These are phyloP conservation scores for Euphorbia pulcherrima DNA, from an alignment of 345 rosid genomes.

Conservation along the genomic window DNA sequence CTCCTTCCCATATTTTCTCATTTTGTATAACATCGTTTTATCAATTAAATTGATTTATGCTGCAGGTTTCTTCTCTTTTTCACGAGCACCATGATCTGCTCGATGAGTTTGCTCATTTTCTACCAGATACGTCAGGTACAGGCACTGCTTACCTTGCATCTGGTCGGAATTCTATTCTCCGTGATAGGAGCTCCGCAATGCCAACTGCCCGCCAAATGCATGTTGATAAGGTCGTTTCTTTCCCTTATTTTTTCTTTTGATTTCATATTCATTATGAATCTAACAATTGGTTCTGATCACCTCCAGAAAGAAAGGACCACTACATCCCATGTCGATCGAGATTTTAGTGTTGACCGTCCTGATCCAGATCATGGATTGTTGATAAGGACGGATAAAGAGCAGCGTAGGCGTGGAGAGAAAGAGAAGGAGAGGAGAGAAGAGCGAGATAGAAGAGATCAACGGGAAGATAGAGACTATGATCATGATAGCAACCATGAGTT, in stretches of 20 bases:
- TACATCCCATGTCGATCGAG: conserved; percentile 47
- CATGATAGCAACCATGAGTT: conserved; percentile 56
- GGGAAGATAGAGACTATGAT: conserved; percentile 54
- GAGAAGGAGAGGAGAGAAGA: conserved; percentile 72
- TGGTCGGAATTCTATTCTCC: conserved; percentile 47
- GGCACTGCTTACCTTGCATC: conserved; percentile 46
- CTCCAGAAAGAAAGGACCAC: conserved; percentile 68
- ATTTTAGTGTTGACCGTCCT: conserved; percentile 50
- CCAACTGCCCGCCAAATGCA: conserved; percentile 50
- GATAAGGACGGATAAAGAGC: conserved; percentile 63
- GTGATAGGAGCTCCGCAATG: conserved; percentile 61
- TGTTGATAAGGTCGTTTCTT: conserved; percentile 60
- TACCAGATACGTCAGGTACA: conserved; percentile 76
- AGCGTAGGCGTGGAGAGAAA: conserved; percentile 58
- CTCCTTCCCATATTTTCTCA: conserved; percentile 3
- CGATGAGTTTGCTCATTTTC: conserved; percentile 79
- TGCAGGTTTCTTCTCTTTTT: conserved; percentile 83
- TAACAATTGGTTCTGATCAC: conserved; percentile 26
- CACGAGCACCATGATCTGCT: conserved; percentile 86
- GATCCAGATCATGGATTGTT: conserved; percentile 54
- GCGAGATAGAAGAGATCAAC: conserved; percentile 55
- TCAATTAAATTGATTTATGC: conserved; percentile 13
- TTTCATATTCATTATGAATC: conserved; percentile 19
- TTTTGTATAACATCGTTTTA: background rate
- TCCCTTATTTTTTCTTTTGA: conserved; percentile 2